Evolutionary conservation across 73 alveolate species (phyloP), one percentile per base, ranked within the genome.

Genomic region (Paraurostyla sp.): DNA sequence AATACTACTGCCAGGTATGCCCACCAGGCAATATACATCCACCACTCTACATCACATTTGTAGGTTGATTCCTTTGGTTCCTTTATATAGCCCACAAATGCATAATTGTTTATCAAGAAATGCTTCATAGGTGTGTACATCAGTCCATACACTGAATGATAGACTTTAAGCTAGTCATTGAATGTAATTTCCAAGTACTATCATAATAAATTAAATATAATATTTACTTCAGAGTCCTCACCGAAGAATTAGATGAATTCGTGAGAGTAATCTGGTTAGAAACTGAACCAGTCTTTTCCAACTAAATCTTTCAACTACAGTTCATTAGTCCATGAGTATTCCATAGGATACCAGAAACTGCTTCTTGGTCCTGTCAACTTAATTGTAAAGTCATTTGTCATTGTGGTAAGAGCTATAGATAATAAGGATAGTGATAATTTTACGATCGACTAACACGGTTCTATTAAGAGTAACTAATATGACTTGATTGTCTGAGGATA

Each of bases 321-420:
- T 73, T 73, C 86, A 73, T 73, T 73, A 16, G 86, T 73, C 86
- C 86, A 73, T n/a, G 13, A 2, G 29, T 73, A 73, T 3, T 73
- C 52, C 71, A 73, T 49, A 7, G 86, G 86, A 25, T 73, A 73
- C 86, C 86, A 73, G 48, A 6, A 43, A 13, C 54, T 9, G 3
- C 18, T 23, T 23, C 86, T 40, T 20, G 86, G 86, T n/a, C 86
- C 86, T 18, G 65, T 48, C 23, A 73, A 18, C 11, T 25, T 73
- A 43, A 73, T 73, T n/a, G 68, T 42, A 35, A 73, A 73, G 30
- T 73, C 86, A 45, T 42, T 49, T n/a, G 46, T 6, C 56, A 73
- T 45, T 43, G 86, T 45, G n/a, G 71, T 73, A 22, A 73, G 41
- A 25, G 86, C 86, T 73, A 73, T 9, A 73, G 30, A 48, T 57